phyloP scores from a whole-genome alignment of 768 basidiomycete species.

The Amanita molliuscula region DNA sequence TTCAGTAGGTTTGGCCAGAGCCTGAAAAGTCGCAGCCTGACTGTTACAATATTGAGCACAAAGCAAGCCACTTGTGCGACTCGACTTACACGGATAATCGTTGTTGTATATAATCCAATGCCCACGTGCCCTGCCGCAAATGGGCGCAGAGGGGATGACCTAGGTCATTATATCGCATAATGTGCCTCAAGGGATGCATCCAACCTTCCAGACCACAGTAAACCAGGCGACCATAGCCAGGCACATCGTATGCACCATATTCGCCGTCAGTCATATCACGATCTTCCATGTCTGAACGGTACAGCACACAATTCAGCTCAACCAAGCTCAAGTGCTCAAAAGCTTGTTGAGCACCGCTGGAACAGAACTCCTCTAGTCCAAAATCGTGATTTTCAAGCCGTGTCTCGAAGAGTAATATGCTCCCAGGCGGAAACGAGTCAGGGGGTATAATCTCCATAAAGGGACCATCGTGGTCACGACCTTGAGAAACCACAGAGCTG shows the following conservation, averaged over 20 bases:
- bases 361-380: slow-evolving; percentile 65
- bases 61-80: not conserved
- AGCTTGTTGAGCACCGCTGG: slow-evolving; percentile 58
- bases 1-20: slow-evolving; percentile 54
- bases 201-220: slow-evolving; percentile 97
- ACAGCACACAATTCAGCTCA: slow-evolving; percentile 81
- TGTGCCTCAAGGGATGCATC: slow-evolving; percentile 80
- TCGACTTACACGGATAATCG: slow-evolving; percentile 59
- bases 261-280: slow-evolving; percentile 75
- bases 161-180: slow-evolving; percentile 87
- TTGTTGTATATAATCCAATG: slow-evolving; percentile 75
- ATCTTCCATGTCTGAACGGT: slow-evolving; percentile 88
- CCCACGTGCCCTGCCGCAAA: slow-evolving; percentile 83
- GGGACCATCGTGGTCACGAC: slow-evolving; percentile 54
- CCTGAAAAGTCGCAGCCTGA: slow-evolving; percentile 53
- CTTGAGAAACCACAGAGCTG: slow-evolving; percentile 46
- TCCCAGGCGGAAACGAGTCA: slow-evolving; percentile 89
- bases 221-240: slow-evolving; percentile 59
- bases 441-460: slow-evolving; percentile 79
- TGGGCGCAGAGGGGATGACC: slow-evolving; percentile 88
- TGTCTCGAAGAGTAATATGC: slow-evolving; percentile 88
- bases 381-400: slow-evolving; percentile 66
- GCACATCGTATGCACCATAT: slow-evolving; percentile 77
- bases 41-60: slow-evolving; percentile 20
- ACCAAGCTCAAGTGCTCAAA: slow-evolving; percentile 69